Percentiles rank a stretch among this genome's conserved stretches.
Evolutionary conservation across 1,284 basidiomycete genomes (phyloP).

Genomic region (Malassezia arunalokei): DNA sequence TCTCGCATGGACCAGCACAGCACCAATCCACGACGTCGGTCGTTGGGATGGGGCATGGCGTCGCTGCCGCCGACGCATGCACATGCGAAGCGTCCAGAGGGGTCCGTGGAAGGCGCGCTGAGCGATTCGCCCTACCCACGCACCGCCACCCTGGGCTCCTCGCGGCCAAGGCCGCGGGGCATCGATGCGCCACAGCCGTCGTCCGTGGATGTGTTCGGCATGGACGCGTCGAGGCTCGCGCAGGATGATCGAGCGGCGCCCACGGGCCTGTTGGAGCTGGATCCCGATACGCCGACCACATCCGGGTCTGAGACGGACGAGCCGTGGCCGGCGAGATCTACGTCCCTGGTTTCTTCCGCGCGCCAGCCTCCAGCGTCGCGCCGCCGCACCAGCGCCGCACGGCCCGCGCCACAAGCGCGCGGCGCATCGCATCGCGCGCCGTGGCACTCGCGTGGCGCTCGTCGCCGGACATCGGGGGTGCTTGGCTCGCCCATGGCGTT

Average conservation of each 20-base stretch:
- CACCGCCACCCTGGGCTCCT: no score
- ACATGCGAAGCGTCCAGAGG: no score
- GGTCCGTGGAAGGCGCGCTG: no score
- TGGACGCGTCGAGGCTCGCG: neutral
- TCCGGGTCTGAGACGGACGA: conserved; percentile 12
- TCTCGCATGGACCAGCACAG: no score
- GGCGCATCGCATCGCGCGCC: neutral
- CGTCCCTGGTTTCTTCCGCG: neutral
- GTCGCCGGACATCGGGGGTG: neutral
- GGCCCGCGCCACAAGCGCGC: neutral
- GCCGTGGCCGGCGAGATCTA: neutral
- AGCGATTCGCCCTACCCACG: no score
- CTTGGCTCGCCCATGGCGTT: conserved; percentile 6
- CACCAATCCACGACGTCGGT: no score
- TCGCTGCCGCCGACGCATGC: no score
- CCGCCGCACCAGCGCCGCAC: neutral
- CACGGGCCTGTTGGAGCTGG: conserved; percentile 12
- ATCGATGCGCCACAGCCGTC: no score
- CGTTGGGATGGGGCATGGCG: no score
- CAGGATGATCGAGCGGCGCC: conserved; percentile 4
- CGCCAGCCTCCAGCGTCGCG: neutral
- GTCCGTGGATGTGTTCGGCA: no score
- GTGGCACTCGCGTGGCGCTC: neutral
- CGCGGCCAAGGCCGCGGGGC: no score
- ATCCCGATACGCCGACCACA: neutral